A percentile compares a stretch with the other conserved stretches of the same genome.
These are phyloP conservation scores for Magnusiomyces fungicola DNA, from an alignment of 1,139 yeast genomes.

Conservation along the genomic window DNA sequence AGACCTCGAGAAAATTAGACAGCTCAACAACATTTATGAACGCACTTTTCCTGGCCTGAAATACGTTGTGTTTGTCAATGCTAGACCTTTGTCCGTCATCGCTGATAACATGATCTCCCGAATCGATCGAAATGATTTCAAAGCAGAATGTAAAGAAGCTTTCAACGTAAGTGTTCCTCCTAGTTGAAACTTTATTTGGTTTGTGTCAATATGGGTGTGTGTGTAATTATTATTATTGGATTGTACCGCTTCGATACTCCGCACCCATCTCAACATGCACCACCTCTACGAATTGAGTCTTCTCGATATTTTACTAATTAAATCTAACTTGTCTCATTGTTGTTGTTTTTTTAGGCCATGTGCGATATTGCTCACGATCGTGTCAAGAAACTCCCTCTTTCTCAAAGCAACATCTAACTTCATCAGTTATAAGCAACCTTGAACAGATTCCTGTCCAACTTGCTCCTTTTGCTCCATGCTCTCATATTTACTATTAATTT, in stretches of 20 bases:
- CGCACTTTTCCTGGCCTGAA: conserved; percentile 68
- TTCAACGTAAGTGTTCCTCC: conserved; percentile 38
- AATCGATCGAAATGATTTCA: conserved; percentile 47
- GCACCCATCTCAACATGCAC: no score
- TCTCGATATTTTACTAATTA: no score
- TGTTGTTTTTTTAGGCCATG: conserved; percentile 45
- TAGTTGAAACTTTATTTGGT: no score
- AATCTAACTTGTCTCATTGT: no score
- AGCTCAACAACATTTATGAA: conserved; percentile 60
- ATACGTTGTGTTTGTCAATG: conserved; percentile 88
- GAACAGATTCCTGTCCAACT: no score
- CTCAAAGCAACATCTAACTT: conserved; percentile 5
- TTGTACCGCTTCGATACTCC: no score
- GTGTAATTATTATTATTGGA: no score
- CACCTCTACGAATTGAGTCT: no score
- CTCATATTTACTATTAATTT: no score
- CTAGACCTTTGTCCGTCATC: conserved; percentile 57
- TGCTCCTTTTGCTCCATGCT: no score
- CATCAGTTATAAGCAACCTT: no score
- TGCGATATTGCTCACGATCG: conserved; percentile 85
- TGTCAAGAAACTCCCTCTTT: conserved; percentile 32
- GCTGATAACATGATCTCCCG: conserved; percentile 60
- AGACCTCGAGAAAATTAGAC: conserved; percentile 42
- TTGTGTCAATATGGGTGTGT: no score
- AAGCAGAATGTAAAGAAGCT: conserved; percentile 55